Base-by-base conservation (phyloP, 768 basidiomycete species). In the Rhodosporidiobolus sp. region DNA sequence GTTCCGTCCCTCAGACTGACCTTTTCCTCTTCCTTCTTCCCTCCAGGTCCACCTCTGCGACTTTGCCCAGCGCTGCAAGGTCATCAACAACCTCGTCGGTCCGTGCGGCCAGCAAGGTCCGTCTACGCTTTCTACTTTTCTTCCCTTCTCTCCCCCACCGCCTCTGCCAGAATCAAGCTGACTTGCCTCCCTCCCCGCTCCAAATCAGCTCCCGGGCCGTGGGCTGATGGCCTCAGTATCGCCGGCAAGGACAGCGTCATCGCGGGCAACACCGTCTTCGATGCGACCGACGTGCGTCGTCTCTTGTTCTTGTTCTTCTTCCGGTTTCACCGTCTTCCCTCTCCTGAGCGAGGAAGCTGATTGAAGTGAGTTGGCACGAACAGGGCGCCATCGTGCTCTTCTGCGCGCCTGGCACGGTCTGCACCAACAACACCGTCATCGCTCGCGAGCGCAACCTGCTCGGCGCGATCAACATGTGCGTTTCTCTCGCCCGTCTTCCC, bases 181-280 rank as follows among this genome's bases (percentile, higher is more conserved):
- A 28, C 32, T 56, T 19, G 43, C 26, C 30, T 63, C 7, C 0
- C n/a, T 17, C 19, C 2, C 1, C 28, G 2, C 30, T 12, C 22
- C 1, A 0, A 20, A 10, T 78, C 80, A 26, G 82, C 82, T 10
- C 81, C 82, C 35, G 83, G 81, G 65, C 83, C 83, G 0, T 78
- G 83, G 54, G 83, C 83, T 4, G 83, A 83, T 63, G 83, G 83
- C 14, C 58, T 84, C 43, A 79, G 79, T 50, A 78, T 83, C 53
- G 83, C 83, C 17, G 83, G 83, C 73, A 70, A 76, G 53, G 79
- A 82, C 71, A 80, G 79, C 22, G 38, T 79, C 22, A 79, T 84
- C n/a, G 76, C 70, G 22, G 77, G 72, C 30, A 75, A 82, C 75
- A 80, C 77, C 12, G 81, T 84, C 54, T 68, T 79, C 64, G 83